A percentile compares a stretch with the other conserved stretches of the same genome.
These are phyloP conservation scores for Yarrowia sp. DNA, from an alignment of 805 yeast genomes.

Conservation along the genomic window DNA sequence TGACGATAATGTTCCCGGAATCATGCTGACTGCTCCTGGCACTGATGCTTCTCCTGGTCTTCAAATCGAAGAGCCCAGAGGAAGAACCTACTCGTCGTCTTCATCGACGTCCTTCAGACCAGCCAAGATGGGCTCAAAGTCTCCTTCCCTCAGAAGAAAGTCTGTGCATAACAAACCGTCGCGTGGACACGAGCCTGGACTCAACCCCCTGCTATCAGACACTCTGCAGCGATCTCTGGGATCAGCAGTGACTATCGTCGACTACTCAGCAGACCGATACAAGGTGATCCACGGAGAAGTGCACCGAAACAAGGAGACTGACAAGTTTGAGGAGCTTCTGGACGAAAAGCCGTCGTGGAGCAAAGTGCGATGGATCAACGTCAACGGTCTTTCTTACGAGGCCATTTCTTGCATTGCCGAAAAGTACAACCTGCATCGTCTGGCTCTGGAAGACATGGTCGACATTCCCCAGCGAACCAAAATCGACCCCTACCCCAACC, in stretches of 20 bases:
- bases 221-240: conserved; percentile 53
- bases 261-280: conserved; percentile 46
- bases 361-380: conserved; percentile 54
- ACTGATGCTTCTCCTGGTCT: background rate
- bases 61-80: conserved; percentile 1
- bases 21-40: background rate
- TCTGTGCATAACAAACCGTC: conserved; percentile 39
- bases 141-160: conserved; percentile 34
- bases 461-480: conserved; percentile 62
- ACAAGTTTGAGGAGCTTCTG: conserved; percentile 39
- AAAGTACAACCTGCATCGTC: conserved; percentile 48
- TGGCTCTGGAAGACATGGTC: conserved; percentile 60
- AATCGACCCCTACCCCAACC: conserved; percentile 50
- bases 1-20: background rate
- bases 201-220: conserved; percentile 49
- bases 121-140: conserved; percentile 15
- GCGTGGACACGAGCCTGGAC: conserved; percentile 60
- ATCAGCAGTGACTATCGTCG: conserved; percentile 52
- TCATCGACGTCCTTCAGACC: background rate
- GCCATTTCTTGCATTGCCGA: conserved; percentile 49
- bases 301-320: conserved; percentile 29
- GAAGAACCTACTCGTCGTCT: background rate
- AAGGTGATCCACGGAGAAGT: conserved; percentile 46
- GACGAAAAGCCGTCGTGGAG: conserved; percentile 46
- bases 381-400: conserved; percentile 61